These are phyloP conservation scores for Hygrophila difformis DNA, from an alignment of 257 asterid species.

Conservation along the genomic window DNA sequence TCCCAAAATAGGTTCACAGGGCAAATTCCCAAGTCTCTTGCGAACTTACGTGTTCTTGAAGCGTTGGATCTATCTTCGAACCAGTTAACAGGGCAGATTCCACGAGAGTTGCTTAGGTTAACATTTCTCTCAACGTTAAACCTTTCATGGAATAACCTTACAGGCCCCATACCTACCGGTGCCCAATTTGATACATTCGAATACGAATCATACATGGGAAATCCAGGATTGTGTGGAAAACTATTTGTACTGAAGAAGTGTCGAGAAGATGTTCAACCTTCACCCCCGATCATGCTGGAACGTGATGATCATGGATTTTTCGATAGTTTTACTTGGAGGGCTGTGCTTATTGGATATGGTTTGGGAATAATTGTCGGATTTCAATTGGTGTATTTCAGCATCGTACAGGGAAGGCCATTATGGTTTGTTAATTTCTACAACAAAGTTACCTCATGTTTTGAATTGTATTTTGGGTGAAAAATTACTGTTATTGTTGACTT, in stretches of 20 bases:
- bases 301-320: slow-evolving; percentile 8
- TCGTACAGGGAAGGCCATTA: too few species aligned
- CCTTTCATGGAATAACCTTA: slow-evolving; percentile 21
- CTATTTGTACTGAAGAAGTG: slow-evolving; percentile 16
- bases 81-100: slow-evolving; percentile 25
- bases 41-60: slow-evolving; percentile 17
- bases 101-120: slow-evolving; percentile 12
- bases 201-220: slow-evolving; percentile 14
- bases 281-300: too few species aligned
- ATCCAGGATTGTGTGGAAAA: slow-evolving; percentile 18
- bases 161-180: slow-evolving; percentile 21
- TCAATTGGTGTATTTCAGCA: slow-evolving; percentile 11
- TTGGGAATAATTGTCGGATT: slow-evolving; percentile 18
- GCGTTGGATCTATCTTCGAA: slow-evolving; percentile 24
- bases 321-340: slow-evolving; percentile 20
- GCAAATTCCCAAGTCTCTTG: slow-evolving; percentile 20
- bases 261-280: not conserved
- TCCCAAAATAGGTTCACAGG: slow-evolving; percentile 8
- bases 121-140: slow-evolving; percentile 19
- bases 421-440: too few species aligned
- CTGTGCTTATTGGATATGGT: slow-evolving; percentile 21
- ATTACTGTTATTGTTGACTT: too few species aligned
- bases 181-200: slow-evolving; percentile 19
- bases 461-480: too few species aligned
- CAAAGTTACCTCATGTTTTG: too few species aligned